Percentiles rank a stretch among this genome's conserved stretches.
phyloP scores from a whole-genome alignment of 176 grass and related monocot species.

The Tillandsia fasciculata region DNA sequence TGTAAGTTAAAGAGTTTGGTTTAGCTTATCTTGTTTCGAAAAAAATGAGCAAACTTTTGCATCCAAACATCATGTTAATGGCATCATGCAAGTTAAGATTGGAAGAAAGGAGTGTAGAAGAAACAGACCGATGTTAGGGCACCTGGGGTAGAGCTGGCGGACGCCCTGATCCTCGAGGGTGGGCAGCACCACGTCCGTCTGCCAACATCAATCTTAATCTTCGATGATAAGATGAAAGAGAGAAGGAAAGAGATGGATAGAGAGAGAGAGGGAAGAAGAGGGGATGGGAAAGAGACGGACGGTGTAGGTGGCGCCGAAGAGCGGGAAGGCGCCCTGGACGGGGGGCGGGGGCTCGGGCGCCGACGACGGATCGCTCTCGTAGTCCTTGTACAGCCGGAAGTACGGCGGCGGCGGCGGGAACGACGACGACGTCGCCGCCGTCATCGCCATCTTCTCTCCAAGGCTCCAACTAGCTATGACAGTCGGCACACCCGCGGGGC shows the following conservation, averaged over 20 bases:
- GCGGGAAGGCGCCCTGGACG: constrained; percentile 38
- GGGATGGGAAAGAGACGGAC: constrained; percentile 26
- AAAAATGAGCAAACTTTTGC: no score
- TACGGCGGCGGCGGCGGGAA: constrained; percentile 71
- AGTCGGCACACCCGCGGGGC: no score
- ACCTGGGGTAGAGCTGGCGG: constrained; percentile 68
- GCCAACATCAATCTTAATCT: neutral
- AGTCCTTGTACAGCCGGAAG: constrained; percentile 79
- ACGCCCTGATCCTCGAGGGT: constrained; percentile 79
- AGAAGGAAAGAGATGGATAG: neutral
- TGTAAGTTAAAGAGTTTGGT: no score
- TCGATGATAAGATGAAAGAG: neutral
- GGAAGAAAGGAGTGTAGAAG: neutral
- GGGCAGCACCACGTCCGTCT: constrained; percentile 69
- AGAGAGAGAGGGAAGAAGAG: neutral
- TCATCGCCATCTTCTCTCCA: neutral
- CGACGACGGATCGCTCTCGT: constrained; percentile 46
- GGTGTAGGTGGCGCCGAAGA: constrained; percentile 56
- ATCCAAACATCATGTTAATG: no score
- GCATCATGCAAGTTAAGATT: neutral
- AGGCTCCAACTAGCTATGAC: no score
- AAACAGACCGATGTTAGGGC: constrained; percentile 45
- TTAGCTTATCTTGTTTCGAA: no score
- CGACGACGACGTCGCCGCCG: constrained; percentile 54
- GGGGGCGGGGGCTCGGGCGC: constrained; percentile 54